phyloP scores from a whole-genome alignment of 352 stramenopile genomes.

The Pythium vanterpoolii region DNA sequence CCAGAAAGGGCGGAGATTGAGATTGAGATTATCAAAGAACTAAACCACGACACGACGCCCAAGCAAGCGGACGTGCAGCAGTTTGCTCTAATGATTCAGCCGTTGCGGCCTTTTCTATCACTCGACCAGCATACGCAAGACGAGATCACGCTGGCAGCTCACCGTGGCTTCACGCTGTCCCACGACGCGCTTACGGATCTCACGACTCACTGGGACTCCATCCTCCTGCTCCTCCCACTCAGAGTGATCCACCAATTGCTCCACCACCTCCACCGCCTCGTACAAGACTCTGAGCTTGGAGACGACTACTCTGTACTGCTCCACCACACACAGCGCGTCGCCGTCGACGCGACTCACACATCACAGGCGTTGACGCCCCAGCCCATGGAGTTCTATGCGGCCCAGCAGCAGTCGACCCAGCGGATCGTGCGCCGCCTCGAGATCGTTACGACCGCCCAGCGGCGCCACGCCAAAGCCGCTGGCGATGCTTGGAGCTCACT shows the following conservation, averaged over 20 bases:
- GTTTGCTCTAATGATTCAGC: background rate
- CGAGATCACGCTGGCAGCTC: background rate
- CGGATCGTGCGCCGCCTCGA: slow-evolving; percentile 5
- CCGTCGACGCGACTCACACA: background rate
- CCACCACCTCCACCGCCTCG: slow-evolving; percentile 1
- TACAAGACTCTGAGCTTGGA: background rate
- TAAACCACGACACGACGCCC: background rate
- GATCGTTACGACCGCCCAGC: background rate
- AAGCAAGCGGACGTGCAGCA: background rate
- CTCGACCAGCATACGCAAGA: background rate
- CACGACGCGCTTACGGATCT: background rate
- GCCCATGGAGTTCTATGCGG: slow-evolving; percentile 3
- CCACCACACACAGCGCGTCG: background rate
- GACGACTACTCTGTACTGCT: slow-evolving; percentile 20
- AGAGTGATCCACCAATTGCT: slow-evolving; percentile 17
- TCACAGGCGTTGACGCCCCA: background rate
- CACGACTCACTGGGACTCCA: background rate
- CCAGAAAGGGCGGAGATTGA: background rate
- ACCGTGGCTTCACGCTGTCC: background rate
- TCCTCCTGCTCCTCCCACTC: slow-evolving; percentile 1
- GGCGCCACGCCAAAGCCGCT: background rate
- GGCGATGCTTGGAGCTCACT: background rate
- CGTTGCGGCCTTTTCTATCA: background rate
- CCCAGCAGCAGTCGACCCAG: background rate
- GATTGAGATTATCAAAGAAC: background rate